A percentile compares a stretch with the other conserved stretches of the same genome.
Evolutionary conservation across 108 stramenopile genomes (phyloP).

Genomic region (Schizochytrium sp.): DNA sequence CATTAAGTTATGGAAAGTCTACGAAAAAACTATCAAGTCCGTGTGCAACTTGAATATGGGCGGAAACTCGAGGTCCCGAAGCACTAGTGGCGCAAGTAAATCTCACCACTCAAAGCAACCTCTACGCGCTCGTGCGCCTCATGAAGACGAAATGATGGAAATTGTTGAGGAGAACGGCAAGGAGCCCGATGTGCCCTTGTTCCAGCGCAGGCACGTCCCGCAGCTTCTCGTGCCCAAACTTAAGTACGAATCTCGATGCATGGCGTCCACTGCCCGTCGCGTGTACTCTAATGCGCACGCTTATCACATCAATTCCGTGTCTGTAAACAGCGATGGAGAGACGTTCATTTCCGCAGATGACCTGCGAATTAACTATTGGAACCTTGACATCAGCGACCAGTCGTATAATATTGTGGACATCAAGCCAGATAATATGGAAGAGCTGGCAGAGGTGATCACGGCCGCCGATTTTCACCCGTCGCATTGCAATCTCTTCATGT

Average conservation of each 20-base stretch:
- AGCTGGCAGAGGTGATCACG: constrained; percentile 83
- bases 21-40: constrained; percentile 62
- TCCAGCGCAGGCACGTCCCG: constrained; percentile 6
- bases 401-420: constrained; percentile 78
- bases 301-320: constrained; percentile 81
- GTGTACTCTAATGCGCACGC: constrained; percentile 79
- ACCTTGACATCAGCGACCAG: constrained; percentile 67
- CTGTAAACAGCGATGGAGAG: constrained; percentile 75
- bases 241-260: constrained; percentile 29
- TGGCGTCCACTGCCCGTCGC: constrained; percentile 70
- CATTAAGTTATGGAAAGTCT: constrained; percentile 78
- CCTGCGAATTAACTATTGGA: constrained; percentile 81
- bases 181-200: constrained; percentile 39
- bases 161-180: constrained; percentile 59
- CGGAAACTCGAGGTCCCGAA: background rate
- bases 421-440: constrained; percentile 82
- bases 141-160: constrained; percentile 51
- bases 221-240: constrained; percentile 65
- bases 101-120: background rate
- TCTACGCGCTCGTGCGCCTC: background rate
- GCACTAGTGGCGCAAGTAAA: background rate
- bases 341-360: constrained; percentile 81
- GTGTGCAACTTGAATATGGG: constrained; percentile 24
- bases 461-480: constrained; percentile 78
- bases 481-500: constrained; percentile 74